Conservation (phyloP, 345 rosid species). For the thale cress (Arabidopsis thaliana) region TAIR10.1 NC_003074.8:19629001-19629500, state of each 20-base stretch:
- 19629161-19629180: slow-evolving; percentile 2
- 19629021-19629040: slow-evolving; percentile 48
- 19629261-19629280: neutral
- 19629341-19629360: neutral
- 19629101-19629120: neutral
- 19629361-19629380: slow-evolving; percentile 35
- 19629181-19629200: slow-evolving; percentile 25
- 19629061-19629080: slow-evolving; percentile 45
- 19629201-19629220: slow-evolving; percentile 3
- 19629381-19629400: slow-evolving; percentile 27
- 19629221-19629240: neutral
- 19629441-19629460: slow-evolving; percentile 32
- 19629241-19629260: too few relatives aligned
- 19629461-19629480: slow-evolving; percentile 12
- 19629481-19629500: slow-evolving; percentile 20
- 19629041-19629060: slow-evolving; percentile 39
- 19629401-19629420: slow-evolving; percentile 27
- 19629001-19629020: slow-evolving; percentile 24
- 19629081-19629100: slow-evolving; percentile 13
- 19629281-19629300: slow-evolving; percentile 18
- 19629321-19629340: neutral
- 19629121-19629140: neutral
- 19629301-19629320: slow-evolving; percentile 32
- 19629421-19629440: slow-evolving; percentile 1
- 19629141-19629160: neutral